A percentile compares a stretch with the other conserved stretches of the same genome.
These are phyloP conservation scores for Saccharomycopsis sp. DNA, from an alignment of 805 yeast genomes.

Conservation along the genomic window DNA sequence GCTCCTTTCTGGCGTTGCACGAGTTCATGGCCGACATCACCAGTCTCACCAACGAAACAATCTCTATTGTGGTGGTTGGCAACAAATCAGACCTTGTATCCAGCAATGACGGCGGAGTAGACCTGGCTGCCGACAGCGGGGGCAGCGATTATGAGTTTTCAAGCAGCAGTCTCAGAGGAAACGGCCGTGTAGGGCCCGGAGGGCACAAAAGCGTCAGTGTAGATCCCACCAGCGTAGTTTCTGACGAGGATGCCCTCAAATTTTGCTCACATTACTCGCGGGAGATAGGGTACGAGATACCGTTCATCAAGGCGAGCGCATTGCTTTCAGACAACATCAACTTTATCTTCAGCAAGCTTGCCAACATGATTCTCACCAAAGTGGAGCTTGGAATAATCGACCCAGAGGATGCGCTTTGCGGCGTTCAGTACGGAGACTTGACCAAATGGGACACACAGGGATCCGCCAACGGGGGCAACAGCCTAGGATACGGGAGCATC, in stretches of 20 bases:
- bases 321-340: slow-evolving; percentile 35
- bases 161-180: not conserved
- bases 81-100: slow-evolving; percentile 29
- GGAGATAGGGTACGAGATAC: slow-evolving; percentile 28
- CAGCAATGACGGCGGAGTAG: not conserved
- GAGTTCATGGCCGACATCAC: slow-evolving; percentile 29
- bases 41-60: slow-evolving; percentile 26
- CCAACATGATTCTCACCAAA: slow-evolving; percentile 37
- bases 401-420: slow-evolving; percentile 39
- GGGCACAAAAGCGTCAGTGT: slow-evolving; percentile 10
- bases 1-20: slow-evolving; percentile 26
- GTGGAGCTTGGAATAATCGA: slow-evolving; percentile 42
- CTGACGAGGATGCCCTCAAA: slow-evolving; percentile 30
- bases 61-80: slow-evolving; percentile 30
- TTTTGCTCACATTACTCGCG: slow-evolving; percentile 28
- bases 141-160: not conserved
- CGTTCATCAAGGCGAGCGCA: slow-evolving; percentile 37
- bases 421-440: slow-evolving; percentile 47
- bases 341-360: slow-evolving; percentile 34
- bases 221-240: slow-evolving; percentile 28
- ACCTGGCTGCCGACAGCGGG: not conserved
- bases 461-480: slow-evolving; percentile 17
- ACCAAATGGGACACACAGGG: slow-evolving; percentile 33
- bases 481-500: slow-evolving; percentile 6
- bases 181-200: not conserved